These are phyloP conservation scores for Metarhizium guizhouense DNA, from an alignment of 2,329 filamentous ascomycete species.

Conservation along the genomic window DNA sequence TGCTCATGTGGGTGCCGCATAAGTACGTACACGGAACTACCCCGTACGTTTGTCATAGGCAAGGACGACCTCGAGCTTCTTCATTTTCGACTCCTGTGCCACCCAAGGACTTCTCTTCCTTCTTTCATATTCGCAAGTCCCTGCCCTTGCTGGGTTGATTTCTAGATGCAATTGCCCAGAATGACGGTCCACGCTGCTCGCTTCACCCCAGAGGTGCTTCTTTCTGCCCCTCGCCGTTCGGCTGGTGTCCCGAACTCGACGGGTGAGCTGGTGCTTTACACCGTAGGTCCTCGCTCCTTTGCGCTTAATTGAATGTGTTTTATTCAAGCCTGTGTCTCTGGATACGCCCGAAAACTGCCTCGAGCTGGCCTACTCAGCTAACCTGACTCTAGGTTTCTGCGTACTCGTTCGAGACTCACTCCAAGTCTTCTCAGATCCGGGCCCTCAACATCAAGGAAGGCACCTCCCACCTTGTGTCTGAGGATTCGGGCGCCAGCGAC, in stretches of 20 bases:
- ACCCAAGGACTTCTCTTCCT: too few relatives aligned
- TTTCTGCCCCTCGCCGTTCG: constrained; percentile 67
- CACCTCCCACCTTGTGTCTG: constrained; percentile 55
- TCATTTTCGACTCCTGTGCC: too few relatives aligned
- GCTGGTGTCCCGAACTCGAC: constrained; percentile 59
- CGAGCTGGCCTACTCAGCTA: constrained; percentile 1
- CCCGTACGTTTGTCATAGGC: too few relatives aligned
- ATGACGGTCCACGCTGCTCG: constrained; percentile 66
- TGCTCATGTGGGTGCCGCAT: neutral
- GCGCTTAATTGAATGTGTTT: neutral
- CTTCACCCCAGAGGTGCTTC: constrained; percentile 69
- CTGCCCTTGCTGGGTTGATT: neutral
- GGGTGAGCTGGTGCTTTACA: constrained; percentile 57
- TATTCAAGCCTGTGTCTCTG: too few relatives aligned
- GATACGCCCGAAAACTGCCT: neutral
- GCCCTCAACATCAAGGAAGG: constrained; percentile 61
- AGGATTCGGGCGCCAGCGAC: constrained; percentile 57
- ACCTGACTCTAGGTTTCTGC: constrained; percentile 44
- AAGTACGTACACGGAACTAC: neutral
- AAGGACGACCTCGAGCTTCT: too few relatives aligned
- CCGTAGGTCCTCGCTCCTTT: constrained; percentile 29
- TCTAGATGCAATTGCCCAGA: constrained; percentile 1
- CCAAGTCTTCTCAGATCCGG: constrained; percentile 58
- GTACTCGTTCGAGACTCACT: constrained; percentile 73
- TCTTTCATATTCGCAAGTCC: too few relatives aligned